Evolutionary conservation across 2,329 filamentous ascomycete species (phyloP).

Genomic region (Proliferodiscus dingleyae): DNA sequence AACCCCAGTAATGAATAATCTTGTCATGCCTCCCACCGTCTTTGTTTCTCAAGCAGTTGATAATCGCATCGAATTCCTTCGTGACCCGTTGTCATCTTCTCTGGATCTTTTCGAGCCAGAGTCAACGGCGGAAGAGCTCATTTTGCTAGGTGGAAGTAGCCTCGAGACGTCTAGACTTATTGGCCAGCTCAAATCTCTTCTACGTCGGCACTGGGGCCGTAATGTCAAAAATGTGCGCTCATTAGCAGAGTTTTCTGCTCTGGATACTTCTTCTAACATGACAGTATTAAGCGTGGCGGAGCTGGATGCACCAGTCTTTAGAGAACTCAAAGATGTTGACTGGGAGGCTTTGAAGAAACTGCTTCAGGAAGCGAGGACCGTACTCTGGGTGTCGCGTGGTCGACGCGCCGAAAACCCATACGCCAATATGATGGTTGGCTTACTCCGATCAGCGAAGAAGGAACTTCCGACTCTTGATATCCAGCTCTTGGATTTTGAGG

Average conservation of each 20-base stretch:
- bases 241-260: not conserved
- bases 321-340: constrained; percentile 15
- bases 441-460: constrained; percentile 2
- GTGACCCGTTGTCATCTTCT: constrained; percentile 23
- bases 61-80: constrained; percentile 24
- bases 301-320: constrained; percentile 27
- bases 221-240: not conserved
- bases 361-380: constrained; percentile 6
- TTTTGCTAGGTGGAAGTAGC: constrained; percentile 23
- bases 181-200: not conserved
- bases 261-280: not conserved
- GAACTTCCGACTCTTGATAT: constrained; percentile 5
- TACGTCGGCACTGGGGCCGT: too few relatives aligned
- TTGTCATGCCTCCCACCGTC: constrained; percentile 14
- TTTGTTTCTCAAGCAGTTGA: constrained; percentile 34
- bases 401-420: constrained; percentile 5
- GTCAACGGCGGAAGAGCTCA: constrained; percentile 7
- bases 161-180: constrained; percentile 3
- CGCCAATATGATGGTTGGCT: constrained; percentile 11
- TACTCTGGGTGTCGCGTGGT: constrained; percentile 13
- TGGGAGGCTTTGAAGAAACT: constrained; percentile 16
- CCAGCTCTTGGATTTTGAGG: constrained; percentile 10
- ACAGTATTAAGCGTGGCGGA: constrained; percentile 20
- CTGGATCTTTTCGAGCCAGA: not conserved
- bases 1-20: constrained; percentile 2